A percentile compares a stretch with the other conserved stretches of the same genome.
Conservation (phyloP, 805 yeast species). For the Monosporozyma siamensis region DNA sequence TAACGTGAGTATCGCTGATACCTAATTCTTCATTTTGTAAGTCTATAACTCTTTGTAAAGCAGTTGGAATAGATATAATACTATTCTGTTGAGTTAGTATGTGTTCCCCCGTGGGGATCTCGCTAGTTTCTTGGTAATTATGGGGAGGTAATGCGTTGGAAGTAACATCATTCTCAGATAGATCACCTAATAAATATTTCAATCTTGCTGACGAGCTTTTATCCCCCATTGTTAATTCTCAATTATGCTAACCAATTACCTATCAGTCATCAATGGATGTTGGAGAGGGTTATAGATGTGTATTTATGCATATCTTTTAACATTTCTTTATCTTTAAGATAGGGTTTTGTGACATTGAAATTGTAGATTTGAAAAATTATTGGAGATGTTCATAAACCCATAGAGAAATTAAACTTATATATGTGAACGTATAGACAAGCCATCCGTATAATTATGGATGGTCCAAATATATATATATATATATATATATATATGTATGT, state of each 20-base stretch:
- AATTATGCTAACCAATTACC: too few species aligned
- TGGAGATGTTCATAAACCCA: too few species aligned
- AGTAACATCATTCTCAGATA: background rate
- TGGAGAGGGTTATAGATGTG: too few species aligned
- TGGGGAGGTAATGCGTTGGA: background rate
- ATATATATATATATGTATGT: background rate
- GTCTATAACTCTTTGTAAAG: constrained; percentile 1
- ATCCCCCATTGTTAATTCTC: background rate
- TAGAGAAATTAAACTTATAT: background rate
- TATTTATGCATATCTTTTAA: too few species aligned
- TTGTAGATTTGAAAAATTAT: too few species aligned
- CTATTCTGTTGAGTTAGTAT: background rate
- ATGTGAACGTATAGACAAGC: background rate
- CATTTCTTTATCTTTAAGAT: too few species aligned
- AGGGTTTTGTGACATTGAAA: too few species aligned
- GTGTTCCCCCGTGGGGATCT: background rate
- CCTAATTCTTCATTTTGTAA: constrained; percentile 2
- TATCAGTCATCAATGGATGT: too few species aligned
- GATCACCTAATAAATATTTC: background rate
- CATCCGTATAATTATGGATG: too few species aligned
- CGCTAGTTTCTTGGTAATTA: background rate
- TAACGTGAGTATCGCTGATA: too few species aligned
- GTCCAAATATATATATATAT: background rate
- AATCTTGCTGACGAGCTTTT: background rate
- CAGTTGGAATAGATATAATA: background rate